Evolutionary conservation across 257 asterid species (phyloP), one percentile per base, ranked within the genome.

Genomic region (Lithospermum erythrorhizon): DNA sequence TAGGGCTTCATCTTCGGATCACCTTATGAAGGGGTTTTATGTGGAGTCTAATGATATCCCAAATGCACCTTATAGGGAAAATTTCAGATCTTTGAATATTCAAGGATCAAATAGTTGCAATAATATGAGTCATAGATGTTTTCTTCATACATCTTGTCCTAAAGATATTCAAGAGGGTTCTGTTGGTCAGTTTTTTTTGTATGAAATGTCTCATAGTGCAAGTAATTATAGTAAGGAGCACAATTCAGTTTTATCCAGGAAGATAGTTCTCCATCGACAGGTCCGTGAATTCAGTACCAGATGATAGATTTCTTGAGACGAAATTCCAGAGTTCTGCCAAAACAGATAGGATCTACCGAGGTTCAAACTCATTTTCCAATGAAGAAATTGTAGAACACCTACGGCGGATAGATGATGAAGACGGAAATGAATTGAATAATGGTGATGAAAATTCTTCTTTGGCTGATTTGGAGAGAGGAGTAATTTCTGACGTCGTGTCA

Each of bases 341-440:
- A 72, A 79, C 95, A 53, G 95, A 86, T 78, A 82, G 85, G 69
- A 75, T 88, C 27, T 82, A 87, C 27, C 37, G 87, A 71, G 72
- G 81, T 81, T 86, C 95, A 69, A 82, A 77, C 73, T 84, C 94
- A 55, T 88, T 88, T 81, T 88, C 96, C 70, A 86, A 84, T 76
- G 97, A 91, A 79, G 98, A 91, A 77, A 84, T 91, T 75, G 95
- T 88, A 47, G 95, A 91, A 77, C 95, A 88, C 78, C 73, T 91
- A 61, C 85, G 95, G 59, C 84, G 98, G 76, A 79, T 87, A 68
- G 85, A 72, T 69, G 86, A 74, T 70, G 86, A 70, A 24, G 3
- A 24, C 27, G 27, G 4, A 2, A 24, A 24, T 57, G 75, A 73
- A 62, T 65, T 67, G 69, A 69, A 68, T 59, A 81, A 78, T 83